Base-by-base conservation (phyloP, 1,284 basidiomycete species). In the Ganoderma multipileum region DNA sequence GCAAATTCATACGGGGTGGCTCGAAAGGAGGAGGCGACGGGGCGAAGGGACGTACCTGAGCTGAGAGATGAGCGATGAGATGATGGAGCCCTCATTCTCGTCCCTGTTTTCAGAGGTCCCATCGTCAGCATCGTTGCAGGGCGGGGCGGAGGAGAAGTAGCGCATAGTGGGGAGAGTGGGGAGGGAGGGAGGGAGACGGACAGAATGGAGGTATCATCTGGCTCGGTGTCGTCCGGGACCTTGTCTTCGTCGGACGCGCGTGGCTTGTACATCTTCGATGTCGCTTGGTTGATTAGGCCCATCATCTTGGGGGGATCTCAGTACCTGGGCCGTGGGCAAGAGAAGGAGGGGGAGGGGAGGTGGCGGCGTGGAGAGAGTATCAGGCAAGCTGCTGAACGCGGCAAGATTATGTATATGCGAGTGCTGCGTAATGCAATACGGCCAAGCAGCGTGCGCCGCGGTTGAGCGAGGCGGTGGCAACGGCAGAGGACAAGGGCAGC, bases 171-270 rank as follows among this genome's bases (percentile, higher is more conserved):
- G 63, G 67, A 69, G 71, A 69, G 71, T 63, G 68, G 68, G 68
- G 50, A 38, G 23, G 23, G 9, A 28, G 39, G 41, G 28, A 26
- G 28, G 36, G 73, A 76, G 68, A 90, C 92, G 79, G 78, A 94
- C 92, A 94, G 81, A 83, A 94, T 90, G 72, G 92, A 94, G 69
- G 92, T 94, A 79, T 94, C 92, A 80, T 94, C 93, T 67, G 92
- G 89, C 74, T 93, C 90, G 58, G 91, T 91, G 78, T 93, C 92
- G 71, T 92, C 91, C 54, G 91, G 91, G 64, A 87, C 83, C 78
- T 87, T 90, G 78, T 92, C 91, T 62, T 89, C 88, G 73, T 87
- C 85, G 76, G 86, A 83, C 74, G 85, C 87, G 79, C 81, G 81
- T 76, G 81, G 81, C 68, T 87, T 87, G 74, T 86, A 87, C 74